Base-by-base conservation (phyloP, 441 rosid genomes). In the Isatis lusitanica region DNA sequence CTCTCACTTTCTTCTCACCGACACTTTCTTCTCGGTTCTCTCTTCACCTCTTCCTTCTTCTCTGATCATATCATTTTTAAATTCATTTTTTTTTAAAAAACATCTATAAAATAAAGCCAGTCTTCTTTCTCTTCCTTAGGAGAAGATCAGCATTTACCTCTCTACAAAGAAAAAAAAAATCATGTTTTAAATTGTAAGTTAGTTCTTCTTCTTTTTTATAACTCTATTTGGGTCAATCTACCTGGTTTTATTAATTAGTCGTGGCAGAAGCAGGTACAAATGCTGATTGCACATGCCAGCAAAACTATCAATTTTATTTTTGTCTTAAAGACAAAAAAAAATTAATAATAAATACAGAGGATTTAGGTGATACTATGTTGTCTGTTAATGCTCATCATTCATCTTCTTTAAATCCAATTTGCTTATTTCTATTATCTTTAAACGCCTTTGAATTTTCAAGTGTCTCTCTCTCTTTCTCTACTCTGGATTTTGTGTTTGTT, bases 291-390 rank as follows among this genome's bases (percentile, higher is more conserved):
- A 63, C 67, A 82, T 81, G 89, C 83, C 83, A 87, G 87, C 83
- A 75, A 51, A 83, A 70, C 67, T 64, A 64, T 64, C 39, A 66
- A 60, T 47, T 68, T 62, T 39, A 12, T 57, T 38, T 33, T 18
- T 11, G 72, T 73, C 68, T 74, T 74, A 64, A 78, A 79, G 66
- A 53, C 58, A 59, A 46, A 59, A 46, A 68, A n/a, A n/a, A n/a
- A n/a, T 59, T 71, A 67, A 71, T 77, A 72, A 66, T 76, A 79
- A 68, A 51, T 75, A 79, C 76, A 69, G 39, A 76, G 48, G 68
- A 38, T 75, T 87, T 86, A 83, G 90, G 91, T 86, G 61, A 76
- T 44, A 13, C 80, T 42, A 76, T 65, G 72, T 82, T 83, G 89
- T 88, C 88, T 65, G 71, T 57, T 79, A 33, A 46, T 78, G 68